These are phyloP conservation scores for Rhinocladiella similis DNA, from an alignment of 2,329 filamentous ascomycete species.

Conservation along the genomic window DNA sequence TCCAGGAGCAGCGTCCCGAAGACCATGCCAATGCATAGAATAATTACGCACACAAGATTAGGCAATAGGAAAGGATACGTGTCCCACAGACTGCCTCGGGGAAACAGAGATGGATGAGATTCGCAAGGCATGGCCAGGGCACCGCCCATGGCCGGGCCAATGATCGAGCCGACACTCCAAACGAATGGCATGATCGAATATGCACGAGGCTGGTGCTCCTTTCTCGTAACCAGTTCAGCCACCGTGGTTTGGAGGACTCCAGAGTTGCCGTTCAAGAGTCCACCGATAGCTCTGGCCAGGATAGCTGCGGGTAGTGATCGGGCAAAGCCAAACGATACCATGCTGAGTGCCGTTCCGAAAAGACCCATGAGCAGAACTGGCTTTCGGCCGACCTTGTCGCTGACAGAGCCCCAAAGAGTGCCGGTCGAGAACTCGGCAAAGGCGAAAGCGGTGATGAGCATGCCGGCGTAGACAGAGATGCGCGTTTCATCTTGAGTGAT, in stretches of 20 bases:
- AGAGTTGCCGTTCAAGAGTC: slow-evolving; percentile 93
- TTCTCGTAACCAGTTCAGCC: slow-evolving; percentile 86
- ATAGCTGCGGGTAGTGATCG: slow-evolving; percentile 79
- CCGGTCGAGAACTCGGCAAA: slow-evolving; percentile 93
- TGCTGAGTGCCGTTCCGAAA: slow-evolving; percentile 86
- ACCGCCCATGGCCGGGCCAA: slow-evolving; percentile 89
- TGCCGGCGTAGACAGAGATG: slow-evolving; percentile 89
- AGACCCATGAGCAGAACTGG: slow-evolving; percentile 89
- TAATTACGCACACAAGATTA: slow-evolving; percentile 83
- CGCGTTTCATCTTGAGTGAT: slow-evolving; percentile 75
- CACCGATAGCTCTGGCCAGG: slow-evolving; percentile 83
- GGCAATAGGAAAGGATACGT: slow-evolving; percentile 86
- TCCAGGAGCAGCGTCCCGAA: slow-evolving; percentile 86
- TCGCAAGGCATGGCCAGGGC: slow-evolving; percentile 82
- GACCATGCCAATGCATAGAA: slow-evolving; percentile 72
- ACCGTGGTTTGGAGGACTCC: slow-evolving; percentile 94
- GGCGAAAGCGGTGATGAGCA: slow-evolving; percentile 95
- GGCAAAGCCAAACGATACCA: slow-evolving; percentile 88
- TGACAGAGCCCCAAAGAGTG: slow-evolving; percentile 88
- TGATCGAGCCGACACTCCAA: slow-evolving; percentile 95
- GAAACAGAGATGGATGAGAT: slow-evolving; percentile 75
- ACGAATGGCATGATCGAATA: slow-evolving; percentile 98
- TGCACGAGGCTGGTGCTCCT: slow-evolving; percentile 89
- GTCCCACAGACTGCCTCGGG: slow-evolving; percentile 75
- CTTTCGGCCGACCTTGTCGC: slow-evolving; percentile 88